A percentile compares a stretch with the other conserved stretches of the same genome.
phyloP scores from a whole-genome alignment of 257 asterid genomes.

The Fraxinus anomala region DNA sequence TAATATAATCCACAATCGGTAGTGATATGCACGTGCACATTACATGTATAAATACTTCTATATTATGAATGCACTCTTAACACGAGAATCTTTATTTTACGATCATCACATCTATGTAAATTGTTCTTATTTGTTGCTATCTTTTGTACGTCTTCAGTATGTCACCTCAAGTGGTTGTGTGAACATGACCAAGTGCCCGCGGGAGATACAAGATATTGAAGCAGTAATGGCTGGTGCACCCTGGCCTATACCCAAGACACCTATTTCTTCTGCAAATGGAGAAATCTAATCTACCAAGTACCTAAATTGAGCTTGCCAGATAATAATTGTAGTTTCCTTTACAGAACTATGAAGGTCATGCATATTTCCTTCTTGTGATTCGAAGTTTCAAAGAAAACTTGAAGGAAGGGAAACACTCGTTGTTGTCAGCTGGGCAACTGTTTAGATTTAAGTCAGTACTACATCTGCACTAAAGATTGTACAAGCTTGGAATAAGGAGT shows the following conservation, averaged over 20 bases:
- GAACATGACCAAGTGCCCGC: constrained; percentile 87
- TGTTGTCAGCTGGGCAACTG: neutral
- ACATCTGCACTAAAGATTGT: neutral
- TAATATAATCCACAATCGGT: too few relatives aligned
- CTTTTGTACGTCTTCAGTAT: constrained; percentile 43
- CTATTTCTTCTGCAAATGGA: constrained; percentile 30
- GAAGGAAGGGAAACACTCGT: neutral
- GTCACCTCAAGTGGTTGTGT: constrained; percentile 68
- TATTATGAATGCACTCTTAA: neutral
- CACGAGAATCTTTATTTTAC: neutral
- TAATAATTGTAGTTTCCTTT: neutral
- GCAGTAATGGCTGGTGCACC: constrained; percentile 91
- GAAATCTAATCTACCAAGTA: constrained; percentile 17
- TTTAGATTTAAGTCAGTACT: neutral
- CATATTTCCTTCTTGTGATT: constrained; percentile 6
- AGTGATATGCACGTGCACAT: too few relatives aligned
- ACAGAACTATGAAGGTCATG: neutral
- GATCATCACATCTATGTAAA: neutral
- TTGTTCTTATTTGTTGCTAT: neutral
- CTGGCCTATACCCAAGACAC: constrained; percentile 61
- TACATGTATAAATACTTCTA: too few relatives aligned
- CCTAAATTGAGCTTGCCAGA: constrained; percentile 3
- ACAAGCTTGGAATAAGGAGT: neutral
- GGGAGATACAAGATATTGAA: constrained; percentile 80
- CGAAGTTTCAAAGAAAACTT: neutral